phyloP scores from a whole-genome alignment of 164 flowering plant species.

The Vitis amurensis region DNA sequence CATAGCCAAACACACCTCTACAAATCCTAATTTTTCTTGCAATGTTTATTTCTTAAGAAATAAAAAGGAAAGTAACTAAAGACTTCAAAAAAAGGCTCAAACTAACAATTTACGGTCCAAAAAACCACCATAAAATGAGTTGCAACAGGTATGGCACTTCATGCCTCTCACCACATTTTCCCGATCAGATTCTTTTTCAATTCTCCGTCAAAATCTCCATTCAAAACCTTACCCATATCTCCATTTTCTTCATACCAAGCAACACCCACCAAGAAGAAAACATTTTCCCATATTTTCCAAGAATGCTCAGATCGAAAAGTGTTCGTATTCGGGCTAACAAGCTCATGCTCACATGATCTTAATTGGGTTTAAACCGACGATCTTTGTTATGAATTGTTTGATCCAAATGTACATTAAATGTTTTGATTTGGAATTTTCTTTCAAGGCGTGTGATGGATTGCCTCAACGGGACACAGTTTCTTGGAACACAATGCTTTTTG shows the following conservation, averaged over 20 bases:
- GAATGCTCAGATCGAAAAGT: constrained; percentile 43
- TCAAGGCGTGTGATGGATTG: constrained; percentile 67
- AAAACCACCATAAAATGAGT: constrained; percentile 28
- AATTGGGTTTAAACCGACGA: constrained; percentile 65
- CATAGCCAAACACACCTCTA: no score
- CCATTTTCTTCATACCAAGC: constrained; percentile 18
- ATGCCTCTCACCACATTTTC: not conserved
- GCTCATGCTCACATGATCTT: constrained; percentile 66
- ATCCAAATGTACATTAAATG: constrained; percentile 62
- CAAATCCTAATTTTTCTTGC: no score
- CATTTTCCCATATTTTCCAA: constrained; percentile 63
- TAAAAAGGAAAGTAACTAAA: no score
- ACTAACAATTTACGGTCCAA: constrained; percentile 12
- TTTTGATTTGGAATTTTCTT: constrained; percentile 38
- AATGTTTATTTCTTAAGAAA: no score
- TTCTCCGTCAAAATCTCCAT: constrained; percentile 4
- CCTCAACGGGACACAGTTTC: constrained; percentile 54
- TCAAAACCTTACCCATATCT: constrained; percentile 7
- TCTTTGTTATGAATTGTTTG: constrained; percentile 75
- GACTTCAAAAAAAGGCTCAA: not conserved
- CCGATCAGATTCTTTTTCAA: no score
- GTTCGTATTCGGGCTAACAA: constrained; percentile 48
- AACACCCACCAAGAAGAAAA: constrained; percentile 21
- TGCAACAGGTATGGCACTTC: constrained; percentile 23
- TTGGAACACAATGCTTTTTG: constrained; percentile 67